Evolutionary conservation across 2,329 filamentous ascomycete species (phyloP).

Genomic region (Bipolaris victoriae): DNA sequence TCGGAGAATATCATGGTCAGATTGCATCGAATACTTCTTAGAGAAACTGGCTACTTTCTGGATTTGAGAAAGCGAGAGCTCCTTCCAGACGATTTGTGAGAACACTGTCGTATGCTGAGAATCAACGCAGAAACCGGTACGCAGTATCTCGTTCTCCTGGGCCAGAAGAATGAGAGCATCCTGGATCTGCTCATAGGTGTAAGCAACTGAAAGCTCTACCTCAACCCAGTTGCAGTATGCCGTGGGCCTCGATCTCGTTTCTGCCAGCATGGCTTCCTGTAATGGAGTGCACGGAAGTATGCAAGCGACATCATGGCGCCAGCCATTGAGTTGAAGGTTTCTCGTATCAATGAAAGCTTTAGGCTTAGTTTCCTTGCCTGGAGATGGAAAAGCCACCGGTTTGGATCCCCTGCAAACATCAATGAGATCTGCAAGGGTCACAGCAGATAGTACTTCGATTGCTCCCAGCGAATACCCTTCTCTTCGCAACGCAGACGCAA

Average conservation of each 20-base stretch:
- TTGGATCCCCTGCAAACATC: slow-evolving; percentile 23
- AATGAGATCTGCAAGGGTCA: slow-evolving; percentile 50
- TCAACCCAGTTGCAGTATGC: slow-evolving; percentile 82
- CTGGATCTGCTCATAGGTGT: slow-evolving; percentile 49
- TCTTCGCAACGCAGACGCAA: slow-evolving; percentile 69
- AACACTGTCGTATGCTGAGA: slow-evolving; percentile 56
- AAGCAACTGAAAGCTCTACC: slow-evolving; percentile 59
- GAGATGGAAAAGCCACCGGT: neutral
- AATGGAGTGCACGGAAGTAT: slow-evolving; percentile 71
- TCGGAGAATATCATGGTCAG: slow-evolving; percentile 55
- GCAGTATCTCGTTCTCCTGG: slow-evolving; percentile 67
- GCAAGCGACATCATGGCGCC: slow-evolving; percentile 30
- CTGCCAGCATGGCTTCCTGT: slow-evolving; percentile 80
- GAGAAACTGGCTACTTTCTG: slow-evolving; percentile 49
- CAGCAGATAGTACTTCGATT: slow-evolving; percentile 65
- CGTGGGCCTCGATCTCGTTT: slow-evolving; percentile 65
- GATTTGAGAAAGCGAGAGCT: slow-evolving; percentile 55
- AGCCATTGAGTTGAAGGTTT: slow-evolving; percentile 21
- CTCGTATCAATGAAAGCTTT: neutral
- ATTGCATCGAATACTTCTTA: slow-evolving; percentile 49
- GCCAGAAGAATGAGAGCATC: slow-evolving; percentile 35
- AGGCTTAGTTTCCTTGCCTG: neutral
- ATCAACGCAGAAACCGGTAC: slow-evolving; percentile 70
- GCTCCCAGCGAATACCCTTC: slow-evolving; percentile 63
- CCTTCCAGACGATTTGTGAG: slow-evolving; percentile 69